Conservation (phyloP, 2,329 filamentous ascomycete genomes). For the Ceratocystis destructans region DNA sequence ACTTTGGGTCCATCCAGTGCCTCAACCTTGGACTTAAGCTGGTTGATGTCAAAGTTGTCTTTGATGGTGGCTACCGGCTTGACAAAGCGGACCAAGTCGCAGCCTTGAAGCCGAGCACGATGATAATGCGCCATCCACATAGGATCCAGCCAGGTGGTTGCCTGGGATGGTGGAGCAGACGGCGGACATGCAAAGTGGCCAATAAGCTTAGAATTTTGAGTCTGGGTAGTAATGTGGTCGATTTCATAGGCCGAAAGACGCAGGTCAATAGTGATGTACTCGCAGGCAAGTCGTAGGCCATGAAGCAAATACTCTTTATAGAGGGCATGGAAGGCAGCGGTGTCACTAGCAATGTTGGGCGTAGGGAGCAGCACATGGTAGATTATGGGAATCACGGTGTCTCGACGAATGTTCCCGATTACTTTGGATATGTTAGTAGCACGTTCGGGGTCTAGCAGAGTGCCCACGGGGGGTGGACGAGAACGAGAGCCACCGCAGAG, state of each 20-base stretch:
- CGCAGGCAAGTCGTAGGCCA: conserved; percentile 46
- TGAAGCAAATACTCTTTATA: conserved; percentile 47
- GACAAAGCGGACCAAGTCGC: conserved; percentile 48
- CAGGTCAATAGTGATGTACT: conserved; percentile 50
- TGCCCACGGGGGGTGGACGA: conserved; percentile 13
- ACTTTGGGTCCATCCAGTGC: conserved; percentile 31
- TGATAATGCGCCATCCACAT: conserved; percentile 45
- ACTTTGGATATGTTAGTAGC: conserved; percentile 42
- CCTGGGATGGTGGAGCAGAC: conserved; percentile 13
- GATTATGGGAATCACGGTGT: conserved; percentile 46
- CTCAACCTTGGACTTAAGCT: conserved; percentile 38
- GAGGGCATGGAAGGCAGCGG: conserved; percentile 21
- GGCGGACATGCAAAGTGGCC: conserved; percentile 34
- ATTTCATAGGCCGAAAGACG: conserved; percentile 40
- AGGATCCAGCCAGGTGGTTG: conserved; percentile 39
- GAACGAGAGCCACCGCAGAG: conserved; percentile 11
- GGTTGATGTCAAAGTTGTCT: conserved; percentile 49
- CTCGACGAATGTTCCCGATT: conserved; percentile 47
- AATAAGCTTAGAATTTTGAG: conserved; percentile 47
- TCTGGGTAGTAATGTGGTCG: conserved; percentile 35
- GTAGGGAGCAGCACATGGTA: conserved; percentile 35
- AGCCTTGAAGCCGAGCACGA: conserved; percentile 43
- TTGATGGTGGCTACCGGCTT: conserved; percentile 42
- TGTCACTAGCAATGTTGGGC: conserved; percentile 15
- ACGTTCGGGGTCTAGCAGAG: conserved; percentile 24